Base-by-base conservation (phyloP, 352 stramenopile genomes). In the Thalassiosira allenii region DNA sequence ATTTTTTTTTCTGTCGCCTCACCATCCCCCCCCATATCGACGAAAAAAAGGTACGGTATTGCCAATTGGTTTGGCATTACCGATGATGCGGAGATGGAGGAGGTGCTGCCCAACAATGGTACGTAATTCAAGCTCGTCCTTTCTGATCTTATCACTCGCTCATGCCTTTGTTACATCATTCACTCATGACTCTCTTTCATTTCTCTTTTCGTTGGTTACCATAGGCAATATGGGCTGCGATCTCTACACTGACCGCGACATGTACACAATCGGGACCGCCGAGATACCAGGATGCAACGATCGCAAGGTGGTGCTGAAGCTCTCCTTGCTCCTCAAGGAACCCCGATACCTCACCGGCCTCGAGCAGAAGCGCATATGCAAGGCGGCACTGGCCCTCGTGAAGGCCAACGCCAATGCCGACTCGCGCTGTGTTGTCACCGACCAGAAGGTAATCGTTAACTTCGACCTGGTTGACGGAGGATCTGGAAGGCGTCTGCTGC, bases 61-160 rank as follows among this genome's bases (percentile, higher is more conserved):
- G 44, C 65, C 2, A 73, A 90, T 30, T 92, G 83, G 79, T 79
- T 88, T 44, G 82, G 79, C 14, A 76, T 89, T 27, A 64, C 25
- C 20, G 30, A 67, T 65, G 62, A 84, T 22, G 44, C 8, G 9
- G 72, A 89, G 23, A 62, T 89, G 14, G 37, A 81, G 12, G 54
- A 62, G 49, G 82, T 84, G 4, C 43, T 89, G 14, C 82, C 82
- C 40, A 85, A 85, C 32, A 82, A 82, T 66, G 64, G 67, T 62
- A 62, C 30, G 61, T 22, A 57, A 27, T 25, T 6, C 8, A n/a
- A n/a, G n/a, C n/a, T n/a, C n/a, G n/a, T n/a, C n/a, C n/a, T n/a
- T n/a, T n/a, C n/a, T n/a, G n/a, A n/a, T n/a, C n/a, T n/a, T n/a
- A n/a, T n/a, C n/a, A n/a, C n/a, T n/a, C n/a, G n/a, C n/a, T n/a